A percentile compares a stretch with the other conserved stretches of the same genome.
Conservation (phyloP, 1,139 yeast species). For the Magnusiomyces sp. region DNA sequence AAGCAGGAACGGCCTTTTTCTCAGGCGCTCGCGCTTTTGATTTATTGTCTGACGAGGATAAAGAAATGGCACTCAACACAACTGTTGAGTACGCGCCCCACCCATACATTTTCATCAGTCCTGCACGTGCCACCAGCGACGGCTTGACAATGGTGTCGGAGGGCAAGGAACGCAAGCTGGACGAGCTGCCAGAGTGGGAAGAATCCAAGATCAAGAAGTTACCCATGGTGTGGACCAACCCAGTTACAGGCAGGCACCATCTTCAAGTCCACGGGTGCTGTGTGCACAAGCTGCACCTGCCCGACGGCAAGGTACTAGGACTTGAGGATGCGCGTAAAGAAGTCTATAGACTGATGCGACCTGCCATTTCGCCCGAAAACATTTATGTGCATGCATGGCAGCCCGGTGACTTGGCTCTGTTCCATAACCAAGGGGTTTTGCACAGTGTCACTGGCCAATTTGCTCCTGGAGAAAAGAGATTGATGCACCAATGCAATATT, state of each 20-base stretch:
- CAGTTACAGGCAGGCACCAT: slow-evolving; percentile 74
- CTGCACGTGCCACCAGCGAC: slow-evolving; percentile 72
- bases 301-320: slow-evolving; percentile 48
- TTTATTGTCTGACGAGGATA: slow-evolving; percentile 54
- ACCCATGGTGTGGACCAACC: slow-evolving; percentile 88
- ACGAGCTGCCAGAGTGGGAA: slow-evolving; percentile 74
- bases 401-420: slow-evolving; percentile 74
- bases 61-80: slow-evolving; percentile 62
- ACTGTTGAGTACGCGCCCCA: slow-evolving; percentile 84
- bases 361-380: slow-evolving; percentile 62
- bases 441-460: slow-evolving; percentile 87
- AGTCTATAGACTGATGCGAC: slow-evolving; percentile 67
- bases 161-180: slow-evolving; percentile 56
- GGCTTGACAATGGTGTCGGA: slow-evolving; percentile 80
- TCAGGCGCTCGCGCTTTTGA: slow-evolving; percentile 72
- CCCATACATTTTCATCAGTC: slow-evolving; percentile 75
- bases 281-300: slow-evolving; percentile 52
- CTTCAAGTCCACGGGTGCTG: slow-evolving; percentile 84
- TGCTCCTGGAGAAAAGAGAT: slow-evolving; percentile 61
- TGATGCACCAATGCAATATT: slow-evolving; percentile 89
- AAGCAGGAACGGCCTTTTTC: slow-evolving; percentile 85
- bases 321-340: slow-evolving; percentile 64
- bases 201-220: slow-evolving; percentile 59
- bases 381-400: slow-evolving; percentile 77
- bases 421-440: slow-evolving; percentile 82